A percentile compares a stretch with the other conserved stretches of the same genome.
Conservation (phyloP, 2,329 filamentous ascomycete genomes). For the Tolypocladium capitatum region DNA sequence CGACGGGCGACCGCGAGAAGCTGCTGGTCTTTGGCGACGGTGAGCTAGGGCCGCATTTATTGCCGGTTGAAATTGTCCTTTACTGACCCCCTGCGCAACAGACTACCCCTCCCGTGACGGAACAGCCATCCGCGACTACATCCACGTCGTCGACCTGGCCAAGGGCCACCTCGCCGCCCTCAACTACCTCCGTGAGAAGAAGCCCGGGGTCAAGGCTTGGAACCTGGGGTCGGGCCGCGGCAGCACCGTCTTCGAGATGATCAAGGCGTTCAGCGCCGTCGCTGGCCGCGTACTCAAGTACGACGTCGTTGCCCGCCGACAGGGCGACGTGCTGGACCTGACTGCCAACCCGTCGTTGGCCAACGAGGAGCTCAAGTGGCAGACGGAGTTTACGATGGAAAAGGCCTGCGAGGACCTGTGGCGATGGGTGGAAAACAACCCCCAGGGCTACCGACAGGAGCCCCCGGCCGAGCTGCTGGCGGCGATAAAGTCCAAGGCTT, state of each 20-base stretch:
- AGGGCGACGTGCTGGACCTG: conserved; percentile 85
- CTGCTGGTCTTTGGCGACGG: conserved; percentile 88
- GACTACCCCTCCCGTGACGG: conserved; percentile 87
- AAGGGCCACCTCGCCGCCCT: conserved; percentile 78
- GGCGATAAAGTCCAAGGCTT: conserved; percentile 31
- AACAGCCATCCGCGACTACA: conserved; percentile 94
- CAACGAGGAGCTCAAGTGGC: conserved; percentile 83
- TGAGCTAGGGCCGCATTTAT: conserved; percentile 27
- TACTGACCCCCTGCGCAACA: conserved; percentile 22
- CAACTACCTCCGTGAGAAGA: conserved; percentile 71
- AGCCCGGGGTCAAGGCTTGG: conserved; percentile 89
- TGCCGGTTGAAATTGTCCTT: neutral
- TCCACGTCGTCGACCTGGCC: conserved; percentile 86
- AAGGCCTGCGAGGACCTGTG: conserved; percentile 89
- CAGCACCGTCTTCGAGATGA: conserved; percentile 93
- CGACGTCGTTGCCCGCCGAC: conserved; percentile 67
- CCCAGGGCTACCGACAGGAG: conserved; percentile 82
- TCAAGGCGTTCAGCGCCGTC: conserved; percentile 81
- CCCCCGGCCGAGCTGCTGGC: conserved; percentile 74
- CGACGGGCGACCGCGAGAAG: conserved; percentile 88
- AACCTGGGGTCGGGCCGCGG: conserved; percentile 91
- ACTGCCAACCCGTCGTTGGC: conserved; percentile 83
- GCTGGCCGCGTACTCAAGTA: conserved; percentile 81
- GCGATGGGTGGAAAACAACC: conserved; percentile 96
- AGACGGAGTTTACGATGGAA: conserved; percentile 80